Evolutionary conservation across 441 rosid species (phyloP).

Genomic region (Eutrema salsugineum): DNA sequence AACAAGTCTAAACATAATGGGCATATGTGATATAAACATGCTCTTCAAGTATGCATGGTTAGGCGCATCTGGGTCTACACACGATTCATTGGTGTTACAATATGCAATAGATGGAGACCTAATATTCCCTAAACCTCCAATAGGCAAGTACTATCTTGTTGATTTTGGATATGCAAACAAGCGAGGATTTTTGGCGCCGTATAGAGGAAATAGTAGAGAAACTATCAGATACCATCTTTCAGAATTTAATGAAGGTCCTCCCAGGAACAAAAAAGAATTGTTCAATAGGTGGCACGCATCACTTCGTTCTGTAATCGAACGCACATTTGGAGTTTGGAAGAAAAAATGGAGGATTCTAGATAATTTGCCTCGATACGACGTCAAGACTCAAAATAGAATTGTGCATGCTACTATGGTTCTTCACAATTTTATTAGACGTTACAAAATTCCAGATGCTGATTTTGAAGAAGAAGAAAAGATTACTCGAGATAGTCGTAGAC

Average conservation of each 20-base stretch:
- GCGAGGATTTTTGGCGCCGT: not conserved
- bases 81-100: not conserved
- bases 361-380: not conserved
- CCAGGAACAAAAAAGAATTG: not conserved
- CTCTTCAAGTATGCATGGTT: not conserved
- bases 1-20: not conserved
- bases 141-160: not conserved
- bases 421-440: no score
- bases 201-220: no score
- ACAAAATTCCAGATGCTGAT: no score
- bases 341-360: not conserved
- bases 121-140: no score
- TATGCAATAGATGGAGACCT: not conserved
- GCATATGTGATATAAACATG: not conserved
- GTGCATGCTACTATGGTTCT: no score
- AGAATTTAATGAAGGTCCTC: not conserved
- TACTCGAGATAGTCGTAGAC: no score
- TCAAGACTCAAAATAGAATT: no score
- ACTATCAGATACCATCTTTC: no score
- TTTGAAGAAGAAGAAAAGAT: no score
- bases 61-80: not conserved
- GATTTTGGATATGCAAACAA: not conserved
- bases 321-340: not conserved
- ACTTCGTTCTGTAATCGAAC: not conserved
- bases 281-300: not conserved